These are phyloP conservation scores for Teunomyces lycoperdinae DNA, from an alignment of 805 yeast genomes.

Conservation along the genomic window DNA sequence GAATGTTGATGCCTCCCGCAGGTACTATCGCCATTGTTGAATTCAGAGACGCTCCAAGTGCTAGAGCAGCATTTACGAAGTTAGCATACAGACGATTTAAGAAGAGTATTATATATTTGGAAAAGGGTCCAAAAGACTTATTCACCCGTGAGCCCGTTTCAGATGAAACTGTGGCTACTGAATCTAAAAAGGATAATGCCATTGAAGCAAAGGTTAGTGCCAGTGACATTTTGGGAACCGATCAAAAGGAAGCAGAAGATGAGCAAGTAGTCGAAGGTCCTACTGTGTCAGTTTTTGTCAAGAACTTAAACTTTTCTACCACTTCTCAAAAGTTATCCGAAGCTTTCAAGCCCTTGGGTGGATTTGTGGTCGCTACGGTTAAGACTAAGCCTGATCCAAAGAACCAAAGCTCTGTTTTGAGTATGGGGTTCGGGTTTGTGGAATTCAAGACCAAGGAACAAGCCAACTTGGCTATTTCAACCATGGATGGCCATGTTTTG, in stretches of 20 bases:
- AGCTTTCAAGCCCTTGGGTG: constrained; percentile 67
- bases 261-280: constrained; percentile 57
- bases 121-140: constrained; percentile 87
- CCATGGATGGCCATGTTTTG: constrained; percentile 71
- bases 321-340: constrained; percentile 53
- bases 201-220: constrained; percentile 47
- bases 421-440: constrained; percentile 98
- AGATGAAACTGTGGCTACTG: constrained; percentile 22
- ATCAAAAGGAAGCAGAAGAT: constrained; percentile 27
- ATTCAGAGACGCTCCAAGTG: constrained; percentile 76
- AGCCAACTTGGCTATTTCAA: constrained; percentile 72
- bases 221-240: constrained; percentile 41
- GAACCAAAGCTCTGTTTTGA: constrained; percentile 58
- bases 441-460: constrained; percentile 79
- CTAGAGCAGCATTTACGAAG: constrained; percentile 85
- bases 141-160: constrained; percentile 58
- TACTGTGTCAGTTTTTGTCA: constrained; percentile 84
- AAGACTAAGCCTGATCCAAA: constrained; percentile 88
- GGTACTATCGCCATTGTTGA: constrained; percentile 95
- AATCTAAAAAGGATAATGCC: constrained; percentile 26
- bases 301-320: constrained; percentile 87
- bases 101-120: constrained; percentile 82
- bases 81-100: constrained; percentile 86
- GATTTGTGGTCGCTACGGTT: constrained; percentile 78
- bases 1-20: constrained; percentile 91